Base-by-base conservation (phyloP, 148 eudicot species). In the Beta vulgaris region DNA sequence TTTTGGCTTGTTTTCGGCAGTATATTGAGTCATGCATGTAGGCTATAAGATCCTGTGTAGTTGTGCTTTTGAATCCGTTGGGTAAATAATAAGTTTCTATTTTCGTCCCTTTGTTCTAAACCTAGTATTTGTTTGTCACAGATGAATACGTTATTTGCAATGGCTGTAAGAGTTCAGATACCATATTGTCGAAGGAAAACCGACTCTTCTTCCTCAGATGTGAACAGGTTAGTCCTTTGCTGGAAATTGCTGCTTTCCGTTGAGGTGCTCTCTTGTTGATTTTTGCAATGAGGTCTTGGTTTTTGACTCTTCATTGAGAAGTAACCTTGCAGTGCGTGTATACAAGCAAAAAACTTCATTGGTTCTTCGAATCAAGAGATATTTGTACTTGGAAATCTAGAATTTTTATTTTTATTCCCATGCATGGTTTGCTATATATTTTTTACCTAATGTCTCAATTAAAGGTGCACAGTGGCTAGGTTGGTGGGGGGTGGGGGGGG, bases 151-250 rank as follows among this genome's bases (percentile, higher is more conserved):
- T 95, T 73, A 92, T 95, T 69, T 95, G 98, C 85, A 90, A 90
- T 86, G 98, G 98, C 34, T 92, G 98, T 81, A 95, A 95, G 78
- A 92, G 98, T 78, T 90, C 98, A 29, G 99, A 95, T 83, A 95
- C 99, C 31, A 89, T 95, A 78, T 90, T 95, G 58, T 86, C 96
- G 0, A 94, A 94, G 82, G 96, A 94, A 79, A 91, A 94, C 62
- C 87, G 97, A 63, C 92, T 95, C 71, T 86, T 91, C 84, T 95
- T 95, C 73, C 94, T 92, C 77, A 81, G 99, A 87, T 95, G 99
- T 76, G 94, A 95, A 82, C 95, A 95, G 99, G 97, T 94, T 84
- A 55, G 39, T 29, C 8, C n/a, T 37, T 29, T 68, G 39, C 34
- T 21, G 12, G 31, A 51, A 26, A 18, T 6, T 78, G 2, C 39